Conservation (phyloP, 306 rosid species). For the Rosa lucieae region DNA sequence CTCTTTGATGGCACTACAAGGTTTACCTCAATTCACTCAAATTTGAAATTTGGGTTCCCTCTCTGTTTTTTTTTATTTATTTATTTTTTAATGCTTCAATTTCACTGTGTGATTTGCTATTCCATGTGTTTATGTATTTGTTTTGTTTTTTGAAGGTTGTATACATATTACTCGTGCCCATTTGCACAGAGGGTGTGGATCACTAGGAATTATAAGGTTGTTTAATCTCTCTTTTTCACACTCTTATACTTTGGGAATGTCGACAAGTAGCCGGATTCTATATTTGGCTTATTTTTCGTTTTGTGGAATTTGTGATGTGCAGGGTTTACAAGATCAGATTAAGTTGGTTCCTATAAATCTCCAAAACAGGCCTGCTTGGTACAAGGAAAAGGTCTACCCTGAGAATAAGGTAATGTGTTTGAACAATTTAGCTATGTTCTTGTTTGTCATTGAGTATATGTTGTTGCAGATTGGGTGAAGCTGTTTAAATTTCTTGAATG, state of each 20-base stretch:
- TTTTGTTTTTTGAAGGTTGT: slow-evolving; percentile 47
- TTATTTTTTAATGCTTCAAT: not conserved
- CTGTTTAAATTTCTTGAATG: slow-evolving; percentile 2
- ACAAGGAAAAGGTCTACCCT: slow-evolving; percentile 73
- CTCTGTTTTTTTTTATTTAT: no score
- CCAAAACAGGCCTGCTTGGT: slow-evolving; percentile 74
- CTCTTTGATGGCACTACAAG: slow-evolving; percentile 87
- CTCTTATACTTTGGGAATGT: not conserved
- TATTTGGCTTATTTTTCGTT: not conserved
- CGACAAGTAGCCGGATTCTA: not conserved
- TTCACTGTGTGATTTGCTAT: not conserved
- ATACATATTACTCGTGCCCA: slow-evolving; percentile 53
- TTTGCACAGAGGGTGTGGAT: slow-evolving; percentile 90
- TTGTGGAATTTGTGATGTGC: slow-evolving; percentile 14
- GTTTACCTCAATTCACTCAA: slow-evolving; percentile 26
- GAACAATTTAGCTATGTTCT: not conserved
- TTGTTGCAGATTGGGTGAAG: not conserved
- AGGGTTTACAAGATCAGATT: slow-evolving; percentile 76
- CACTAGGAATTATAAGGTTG: slow-evolving; percentile 74
- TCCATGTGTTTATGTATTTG: not conserved
- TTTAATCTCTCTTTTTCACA: not conserved
- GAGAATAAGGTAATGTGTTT: slow-evolving; percentile 47
- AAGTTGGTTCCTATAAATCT: slow-evolving; percentile 66
- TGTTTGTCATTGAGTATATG: not conserved
- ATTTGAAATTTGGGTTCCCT: not conserved